Conservation (phyloP, 2,329 filamentous ascomycete species). For the Elsinoe arachidis region DNA sequence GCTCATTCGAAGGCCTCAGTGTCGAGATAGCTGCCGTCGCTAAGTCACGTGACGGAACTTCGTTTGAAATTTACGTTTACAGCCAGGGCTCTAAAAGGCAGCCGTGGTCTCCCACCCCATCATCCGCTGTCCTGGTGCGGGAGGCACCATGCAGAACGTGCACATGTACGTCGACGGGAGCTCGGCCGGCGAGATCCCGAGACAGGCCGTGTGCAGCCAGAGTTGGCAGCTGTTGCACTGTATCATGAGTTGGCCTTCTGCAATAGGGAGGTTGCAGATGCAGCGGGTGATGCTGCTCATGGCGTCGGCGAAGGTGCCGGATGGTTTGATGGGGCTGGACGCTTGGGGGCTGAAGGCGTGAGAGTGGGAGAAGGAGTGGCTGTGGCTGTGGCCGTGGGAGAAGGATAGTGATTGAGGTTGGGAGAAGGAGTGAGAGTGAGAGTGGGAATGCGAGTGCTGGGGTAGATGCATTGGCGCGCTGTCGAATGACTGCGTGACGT, state of each 20-base stretch:
- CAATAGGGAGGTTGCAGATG: slow-evolving; percentile 47
- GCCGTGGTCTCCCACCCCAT: slow-evolving; percentile 11
- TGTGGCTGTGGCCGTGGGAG: slow-evolving; percentile 12
- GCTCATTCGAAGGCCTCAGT: too few relatives aligned
- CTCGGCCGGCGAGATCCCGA: slow-evolving; percentile 44
- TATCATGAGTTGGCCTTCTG: slow-evolving; percentile 48
- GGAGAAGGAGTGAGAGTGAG: slow-evolving; percentile 1
- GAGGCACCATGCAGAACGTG: slow-evolving; percentile 36
- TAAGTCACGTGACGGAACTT: too few relatives aligned
- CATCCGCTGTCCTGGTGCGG: neutral
- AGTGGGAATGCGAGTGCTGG: slow-evolving; percentile 13
- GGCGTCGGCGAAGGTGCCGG: slow-evolving; percentile 13
- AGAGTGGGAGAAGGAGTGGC: slow-evolving; percentile 12
- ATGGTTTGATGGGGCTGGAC: slow-evolving; percentile 11
- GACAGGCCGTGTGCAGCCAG: slow-evolving; percentile 52
- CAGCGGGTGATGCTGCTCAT: slow-evolving; percentile 40
- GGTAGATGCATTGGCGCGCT: slow-evolving; percentile 6
- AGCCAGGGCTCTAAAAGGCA: slow-evolving; percentile 14
- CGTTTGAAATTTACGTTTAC: too few relatives aligned
- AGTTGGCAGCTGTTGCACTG: slow-evolving; percentile 57
- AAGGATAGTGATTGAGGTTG: slow-evolving; percentile 9
- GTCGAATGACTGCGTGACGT: slow-evolving; percentile 14
- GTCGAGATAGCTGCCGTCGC: too few relatives aligned
- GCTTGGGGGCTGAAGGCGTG: slow-evolving; percentile 9
- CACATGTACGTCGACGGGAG: slow-evolving; percentile 41